Percentiles rank a stretch among this genome's conserved stretches.
These are phyloP conservation scores for Corylus americana DNA, from an alignment of 306 rosid genomes.

Conservation along the genomic window DNA sequence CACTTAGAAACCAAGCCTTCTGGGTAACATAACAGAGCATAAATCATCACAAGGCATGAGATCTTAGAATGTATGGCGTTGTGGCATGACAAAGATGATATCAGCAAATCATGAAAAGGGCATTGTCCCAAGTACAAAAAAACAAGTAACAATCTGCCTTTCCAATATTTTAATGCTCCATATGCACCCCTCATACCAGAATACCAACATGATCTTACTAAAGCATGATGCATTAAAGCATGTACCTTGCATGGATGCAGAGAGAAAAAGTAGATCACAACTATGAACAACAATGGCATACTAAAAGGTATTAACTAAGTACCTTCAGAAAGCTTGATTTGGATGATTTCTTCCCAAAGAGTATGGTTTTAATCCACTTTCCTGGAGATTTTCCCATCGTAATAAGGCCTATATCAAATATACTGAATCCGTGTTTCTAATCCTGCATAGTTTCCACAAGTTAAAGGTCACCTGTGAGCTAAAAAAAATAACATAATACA, in stretches of 20 bases:
- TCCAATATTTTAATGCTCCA: not conserved
- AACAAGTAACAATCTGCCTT: not conserved
- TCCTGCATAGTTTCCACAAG: slow-evolving; percentile 5
- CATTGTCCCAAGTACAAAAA: not conserved
- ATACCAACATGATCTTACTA: not conserved
- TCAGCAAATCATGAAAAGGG: not conserved
- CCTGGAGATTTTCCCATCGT: slow-evolving; percentile 95
- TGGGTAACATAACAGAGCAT: not conserved
- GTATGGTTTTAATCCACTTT: slow-evolving; percentile 89
- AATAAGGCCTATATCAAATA: slow-evolving; percentile 13
- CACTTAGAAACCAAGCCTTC: not conserved
- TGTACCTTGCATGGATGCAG: slow-evolving; percentile 22
- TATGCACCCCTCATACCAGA: not conserved
- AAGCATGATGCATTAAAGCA: not conserved
- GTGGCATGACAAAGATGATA: not conserved
- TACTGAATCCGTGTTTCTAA: not conserved
- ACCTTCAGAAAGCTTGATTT: slow-evolving; percentile 50
- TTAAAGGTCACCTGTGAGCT: not conserved
- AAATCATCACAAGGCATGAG: not conserved
- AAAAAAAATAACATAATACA: not conserved
- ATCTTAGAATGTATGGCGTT: not conserved
- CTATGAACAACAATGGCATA: not conserved
- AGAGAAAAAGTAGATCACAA: slow-evolving; percentile 17
- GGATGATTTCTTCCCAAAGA: slow-evolving; percentile 86
- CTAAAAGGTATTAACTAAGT: not conserved